Base-by-base conservation (phyloP, 371 early-diverging fungal species). In the Basidiobolus meristosporus region DNA sequence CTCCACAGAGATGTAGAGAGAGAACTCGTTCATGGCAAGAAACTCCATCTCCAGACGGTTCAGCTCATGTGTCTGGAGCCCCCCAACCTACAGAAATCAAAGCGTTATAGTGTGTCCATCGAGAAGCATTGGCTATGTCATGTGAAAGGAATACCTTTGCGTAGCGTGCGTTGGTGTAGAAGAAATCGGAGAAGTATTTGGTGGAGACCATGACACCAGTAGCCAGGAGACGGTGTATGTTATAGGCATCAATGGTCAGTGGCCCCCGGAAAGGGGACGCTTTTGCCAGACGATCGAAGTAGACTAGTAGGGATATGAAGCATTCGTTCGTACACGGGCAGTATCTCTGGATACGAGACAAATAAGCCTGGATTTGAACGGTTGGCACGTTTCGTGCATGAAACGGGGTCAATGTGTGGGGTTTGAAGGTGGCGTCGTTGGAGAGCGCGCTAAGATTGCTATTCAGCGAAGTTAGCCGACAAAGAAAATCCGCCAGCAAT, bases 301-400 rank as follows among this genome's bases (percentile, higher is more conserved):
- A 88, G 14, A 87, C 76, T 9, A 89, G 54, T 14, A 82, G 52
- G 16, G 84, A 74, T n/a, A 89, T 50, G 46, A 87, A 84, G 47
- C 77, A 77, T 53, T 88, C 90, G 56, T 77, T 87, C 18, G 74
- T 66, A 48, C 83, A 86, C 0, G 92, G 92, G 37, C 89, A 87
- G 46, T 90, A 91, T 51, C 82, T 85, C 38, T 81, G 68, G 33
- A 91, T 89, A 35, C 92, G 79, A 20, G 65, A 50, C 3, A 84
- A 64, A 50, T 91, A 91, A 6, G 77, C 76, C 22, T 65, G 59
- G 40, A 91, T 67, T 46, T 79, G 76, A 44, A 91, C 89, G 40
- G 77, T 73, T 7, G 92, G 92, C 29, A 89, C 70, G 9, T 83
- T 76, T 34, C 85, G 71, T 16, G 92, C 83, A 51, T 86, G 85